Percentiles rank a stretch among this genome's conserved stretches.
These are phyloP conservation scores for Coemansia umbellata DNA, from an alignment of 192 early-diverging fungal species.

Conservation along the genomic window DNA sequence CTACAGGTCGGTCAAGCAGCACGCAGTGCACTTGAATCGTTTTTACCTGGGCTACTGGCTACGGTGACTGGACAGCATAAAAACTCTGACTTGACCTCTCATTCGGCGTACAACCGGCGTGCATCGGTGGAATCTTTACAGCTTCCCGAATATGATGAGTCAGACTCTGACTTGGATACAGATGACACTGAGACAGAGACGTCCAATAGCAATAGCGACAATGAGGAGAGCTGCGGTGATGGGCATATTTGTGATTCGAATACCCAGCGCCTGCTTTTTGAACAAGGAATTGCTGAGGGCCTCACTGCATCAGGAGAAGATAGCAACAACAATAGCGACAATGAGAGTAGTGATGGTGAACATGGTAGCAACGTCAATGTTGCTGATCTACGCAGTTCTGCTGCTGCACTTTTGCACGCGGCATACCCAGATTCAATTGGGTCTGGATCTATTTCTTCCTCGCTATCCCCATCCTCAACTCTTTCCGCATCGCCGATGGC, in stretches of 20 bases:
- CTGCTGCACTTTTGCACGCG: slow-evolving; percentile 35
- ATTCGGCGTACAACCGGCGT: slow-evolving; percentile 39
- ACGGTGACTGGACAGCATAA: slow-evolving; percentile 43
- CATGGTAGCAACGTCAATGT: slow-evolving; percentile 5
- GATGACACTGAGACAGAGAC: slow-evolving; percentile 28
- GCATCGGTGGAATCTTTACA: slow-evolving; percentile 37
- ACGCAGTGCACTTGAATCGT: slow-evolving; percentile 41
- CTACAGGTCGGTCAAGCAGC: slow-evolving; percentile 42
- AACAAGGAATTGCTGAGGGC: too few species aligned
- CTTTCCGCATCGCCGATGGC: slow-evolving; percentile 47
- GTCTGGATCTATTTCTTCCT: slow-evolving; percentile 45
- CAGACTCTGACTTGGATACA: slow-evolving; percentile 31
- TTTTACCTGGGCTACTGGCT: slow-evolving; percentile 47
- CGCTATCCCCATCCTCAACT: slow-evolving; percentile 49
- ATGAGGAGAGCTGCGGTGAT: not conserved
- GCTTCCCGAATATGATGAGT: slow-evolving; percentile 45
- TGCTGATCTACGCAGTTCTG: slow-evolving; percentile 34
- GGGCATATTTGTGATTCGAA: not conserved
- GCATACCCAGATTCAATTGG: slow-evolving; percentile 37
- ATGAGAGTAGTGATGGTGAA: slow-evolving; percentile 3
- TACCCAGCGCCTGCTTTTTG: not conserved
- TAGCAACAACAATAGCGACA: slow-evolving; percentile 1
- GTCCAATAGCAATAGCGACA: slow-evolving; percentile 14
- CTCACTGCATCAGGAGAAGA: not conserved
- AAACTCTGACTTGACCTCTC: slow-evolving; percentile 44